Base-by-base conservation (phyloP, 2,329 filamentous ascomycete species). In the Xylaria sp. region DNA sequence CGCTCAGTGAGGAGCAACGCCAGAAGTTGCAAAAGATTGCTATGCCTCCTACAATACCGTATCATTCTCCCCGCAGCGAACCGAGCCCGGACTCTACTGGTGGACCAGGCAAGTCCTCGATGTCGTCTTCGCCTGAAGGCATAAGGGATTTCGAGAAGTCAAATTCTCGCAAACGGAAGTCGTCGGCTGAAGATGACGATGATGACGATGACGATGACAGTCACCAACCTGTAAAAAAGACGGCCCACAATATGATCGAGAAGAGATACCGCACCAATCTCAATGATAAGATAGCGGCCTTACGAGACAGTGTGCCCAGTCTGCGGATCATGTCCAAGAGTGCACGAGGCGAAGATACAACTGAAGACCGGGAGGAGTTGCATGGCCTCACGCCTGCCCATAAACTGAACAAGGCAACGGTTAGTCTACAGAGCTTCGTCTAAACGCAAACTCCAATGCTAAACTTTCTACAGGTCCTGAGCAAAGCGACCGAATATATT, bases 351-450 rank as follows among this genome's bases (percentile, higher is more conserved):
- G 90, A 92, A 75, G 91, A 93, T 71, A 84, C 90, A 0, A 89
- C 88, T 0, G 90, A 91, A 68, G 93, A 95, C 73, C 89, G 91
- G 42, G 93, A 97, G 72, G 93, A 96, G 66, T 85, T 92, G 18
- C 91, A 97, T 74, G 93, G 93, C 60, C 83, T 96, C 60, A 91
- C 93, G 2, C 92, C 94, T 0, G 93, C 94, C 5, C 94, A 97
- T 82, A 98, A 98, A 80, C 84, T 98, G 32, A 98, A 98, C 84
- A 98, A 98, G 81, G 95, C 95, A n/a, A 98, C 94, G 1, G 93
- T 90, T 81, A 62, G 76, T 77, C 44, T 35, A 27, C 51, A 27
- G 40, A 32, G 13, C 44, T 5, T 60, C 25, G 25, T 65, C 23
- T 63, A 35, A 23, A 54, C n/a, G 29, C 32, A 9, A n/a, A 21